Base-by-base conservation (phyloP, 768 basidiomycete genomes). In the Stropharia rugosoannulata region DNA sequence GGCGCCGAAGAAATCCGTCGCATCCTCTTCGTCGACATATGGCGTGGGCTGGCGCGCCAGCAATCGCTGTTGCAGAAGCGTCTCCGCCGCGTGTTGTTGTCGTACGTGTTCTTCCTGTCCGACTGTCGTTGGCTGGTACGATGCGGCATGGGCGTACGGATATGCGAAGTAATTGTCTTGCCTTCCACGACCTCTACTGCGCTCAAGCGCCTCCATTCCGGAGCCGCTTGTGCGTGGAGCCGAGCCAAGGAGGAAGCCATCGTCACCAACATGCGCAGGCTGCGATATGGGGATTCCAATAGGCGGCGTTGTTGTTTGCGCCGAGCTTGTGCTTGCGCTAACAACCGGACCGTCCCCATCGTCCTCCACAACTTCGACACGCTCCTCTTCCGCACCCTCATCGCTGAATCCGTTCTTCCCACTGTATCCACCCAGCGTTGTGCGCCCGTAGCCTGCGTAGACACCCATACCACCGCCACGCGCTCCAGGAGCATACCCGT, bases 1-100 rank as follows among this genome's bases (percentile, higher is more conserved):
- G 12, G 84, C 83, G 9, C 70, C 79, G 60, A 86, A 85, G 68
- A 83, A 83, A 62, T 86, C 83, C 60, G 80, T 82, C 13, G 80
- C 80, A 58, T 75, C 74, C 38, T 68, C 68, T 27, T 70, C 69
- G 1, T 62, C 66, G 8, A 56, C 54, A 10, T 10, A 40, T 48
- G 36, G 40, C 47, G 42, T 29, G 58, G 45, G 12, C 68, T 57
- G 19, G 63, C 61, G 2, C 56, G 66, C 25, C 66, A 66, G 36
- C 66, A 61, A 7, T 56, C 44, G 6, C 51, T 68, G 51, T 52
- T 60, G 50, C 36, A 35, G 29, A 47, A 32, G 2, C 29, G 38
- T 13, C 49, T 25, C 15, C 18, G 29, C 50, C n/a, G 40, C 19
- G 7, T 19, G 59, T 29, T 36, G 39, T 32, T 51, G 19, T 36